Percentiles rank a stretch among this genome's conserved stretches.
Evolutionary conservation across 768 basidiomycete species (phyloP).

Genomic region (Xerocomellus amylosporus): DNA sequence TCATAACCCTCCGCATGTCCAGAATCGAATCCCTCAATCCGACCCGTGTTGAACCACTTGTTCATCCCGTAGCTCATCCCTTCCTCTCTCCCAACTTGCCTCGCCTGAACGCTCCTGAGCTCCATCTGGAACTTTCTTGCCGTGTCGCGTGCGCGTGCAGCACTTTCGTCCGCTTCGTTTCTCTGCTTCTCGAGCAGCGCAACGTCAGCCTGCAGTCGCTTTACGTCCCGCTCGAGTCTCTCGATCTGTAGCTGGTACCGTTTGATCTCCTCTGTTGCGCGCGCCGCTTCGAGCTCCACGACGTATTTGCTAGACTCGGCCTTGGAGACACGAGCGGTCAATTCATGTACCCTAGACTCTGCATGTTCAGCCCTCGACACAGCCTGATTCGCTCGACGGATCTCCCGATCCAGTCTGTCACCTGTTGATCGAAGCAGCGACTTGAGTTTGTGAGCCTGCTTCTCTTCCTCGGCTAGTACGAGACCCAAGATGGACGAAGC

Average conservation of each 20-base stretch:
- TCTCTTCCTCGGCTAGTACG: conserved; percentile 53
- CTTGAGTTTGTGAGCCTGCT: conserved; percentile 54
- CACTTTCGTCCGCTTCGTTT: conserved; percentile 43
- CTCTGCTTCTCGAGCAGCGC: conserved; percentile 36
- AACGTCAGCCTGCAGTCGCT: conserved; percentile 32
- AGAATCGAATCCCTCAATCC: conserved; percentile 42
- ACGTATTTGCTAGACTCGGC: conserved; percentile 43
- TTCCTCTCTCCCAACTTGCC: conserved; percentile 43
- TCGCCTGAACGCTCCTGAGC: conserved; percentile 44
- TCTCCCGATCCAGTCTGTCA: conserved; percentile 56
- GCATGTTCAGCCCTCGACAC: conserved; percentile 50
- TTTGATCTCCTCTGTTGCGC: conserved; percentile 46
- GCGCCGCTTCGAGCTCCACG: conserved; percentile 39
- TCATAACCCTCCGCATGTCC: conserved; percentile 48
- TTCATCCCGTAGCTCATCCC: conserved; percentile 39
- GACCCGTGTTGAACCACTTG: conserved; percentile 45
- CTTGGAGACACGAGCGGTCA: conserved; percentile 35
- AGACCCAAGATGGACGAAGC: conserved; percentile 42
- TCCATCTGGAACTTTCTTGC: conserved; percentile 43
- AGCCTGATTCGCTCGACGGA: conserved; percentile 50
- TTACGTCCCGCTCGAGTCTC: conserved; percentile 43
- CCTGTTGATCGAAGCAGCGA: conserved; percentile 48
- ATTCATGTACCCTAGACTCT: conserved; percentile 46
- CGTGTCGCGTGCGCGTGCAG: conserved; percentile 42
- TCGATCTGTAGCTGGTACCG: conserved; percentile 48